These are phyloP conservation scores for Tulasnella sp. DNA, from an alignment of 768 basidiomycete genomes.

Conservation along the genomic window DNA sequence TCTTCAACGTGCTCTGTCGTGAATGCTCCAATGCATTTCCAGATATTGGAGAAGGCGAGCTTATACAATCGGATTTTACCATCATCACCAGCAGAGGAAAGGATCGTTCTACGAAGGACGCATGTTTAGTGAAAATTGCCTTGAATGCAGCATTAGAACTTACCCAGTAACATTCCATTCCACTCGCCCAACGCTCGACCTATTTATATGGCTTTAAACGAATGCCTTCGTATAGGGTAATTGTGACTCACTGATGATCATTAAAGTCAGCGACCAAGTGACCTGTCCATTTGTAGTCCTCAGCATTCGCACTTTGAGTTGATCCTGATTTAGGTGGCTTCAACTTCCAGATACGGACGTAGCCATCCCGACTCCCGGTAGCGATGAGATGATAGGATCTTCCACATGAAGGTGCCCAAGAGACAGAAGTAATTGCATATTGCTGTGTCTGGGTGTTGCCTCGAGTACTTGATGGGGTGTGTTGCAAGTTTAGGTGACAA, in stretches of 20 bases:
- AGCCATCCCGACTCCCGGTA: constrained; percentile 75
- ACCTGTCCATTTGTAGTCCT: constrained; percentile 48
- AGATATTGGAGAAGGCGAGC: constrained; percentile 63
- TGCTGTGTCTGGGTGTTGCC: constrained; percentile 26
- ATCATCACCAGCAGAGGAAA: constrained; percentile 75
- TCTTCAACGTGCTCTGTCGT: constrained; percentile 64
- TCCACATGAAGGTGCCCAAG: constrained; percentile 93
- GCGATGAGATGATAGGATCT: constrained; percentile 90
- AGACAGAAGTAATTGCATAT: constrained; percentile 63
- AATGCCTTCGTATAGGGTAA: background rate
- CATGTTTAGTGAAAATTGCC: background rate
- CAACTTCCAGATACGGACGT: constrained; percentile 81
- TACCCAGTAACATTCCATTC: constrained; percentile 92
- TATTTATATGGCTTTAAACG: constrained; percentile 21
- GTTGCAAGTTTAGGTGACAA: constrained; percentile 48
- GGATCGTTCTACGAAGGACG: constrained; percentile 44
- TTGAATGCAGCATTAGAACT: constrained; percentile 13
- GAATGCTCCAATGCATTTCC: constrained; percentile 71
- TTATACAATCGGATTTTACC: constrained; percentile 77
- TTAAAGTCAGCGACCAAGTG: constrained; percentile 74
- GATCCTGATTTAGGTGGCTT: constrained; percentile 41
- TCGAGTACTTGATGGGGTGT: constrained; percentile 25
- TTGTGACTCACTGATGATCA: constrained; percentile 53
- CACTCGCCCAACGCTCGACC: constrained; percentile 66
- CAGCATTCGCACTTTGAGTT: constrained; percentile 32